A percentile compares a stretch with the other conserved stretches of the same genome.
Conservation (phyloP, 805 yeast species). For the Metschnikowia cubensis region DNA sequence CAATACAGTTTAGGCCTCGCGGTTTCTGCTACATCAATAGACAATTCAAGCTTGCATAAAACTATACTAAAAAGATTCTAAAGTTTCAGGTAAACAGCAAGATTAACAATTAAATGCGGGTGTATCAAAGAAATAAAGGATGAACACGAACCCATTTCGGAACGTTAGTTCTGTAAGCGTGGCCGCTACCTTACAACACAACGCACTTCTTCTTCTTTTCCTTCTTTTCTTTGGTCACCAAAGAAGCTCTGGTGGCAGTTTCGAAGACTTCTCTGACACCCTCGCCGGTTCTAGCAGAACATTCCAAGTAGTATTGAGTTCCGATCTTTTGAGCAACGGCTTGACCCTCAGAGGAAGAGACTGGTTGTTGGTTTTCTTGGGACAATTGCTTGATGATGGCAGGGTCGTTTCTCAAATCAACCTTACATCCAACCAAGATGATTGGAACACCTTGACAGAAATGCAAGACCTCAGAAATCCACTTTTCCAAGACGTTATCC, state of each 20-base stretch:
- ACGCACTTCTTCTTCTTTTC: constrained; percentile 30
- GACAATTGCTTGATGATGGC: constrained; percentile 25
- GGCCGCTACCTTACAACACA: constrained; percentile 19
- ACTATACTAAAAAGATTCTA: not conserved
- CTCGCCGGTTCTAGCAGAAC: constrained; percentile 32
- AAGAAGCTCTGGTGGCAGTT: constrained; percentile 29
- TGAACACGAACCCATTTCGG: constrained; percentile 1
- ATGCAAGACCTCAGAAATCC: constrained; percentile 41
- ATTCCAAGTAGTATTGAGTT: constrained; percentile 33
- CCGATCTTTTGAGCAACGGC: constrained; percentile 26
- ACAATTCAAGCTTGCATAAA: constrained; percentile 4
- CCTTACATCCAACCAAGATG: constrained; percentile 35
- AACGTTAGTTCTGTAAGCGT: not conserved
- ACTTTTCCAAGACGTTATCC: constrained; percentile 34
- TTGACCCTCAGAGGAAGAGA: constrained; percentile 24
- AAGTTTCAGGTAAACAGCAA: constrained; percentile 10
- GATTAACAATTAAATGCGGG: constrained; percentile 18
- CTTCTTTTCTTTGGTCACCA: constrained; percentile 27
- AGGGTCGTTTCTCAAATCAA: constrained; percentile 31
- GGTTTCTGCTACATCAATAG: not conserved
- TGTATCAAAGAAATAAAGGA: constrained; percentile 13
- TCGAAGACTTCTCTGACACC: constrained; percentile 30
- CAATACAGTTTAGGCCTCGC: not conserved
- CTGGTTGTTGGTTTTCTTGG: constrained; percentile 22
- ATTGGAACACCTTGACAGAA: constrained; percentile 36